Conservation (phyloP, 2,329 filamentous ascomycete genomes). For the Fusarium verticillioides region DNA sequence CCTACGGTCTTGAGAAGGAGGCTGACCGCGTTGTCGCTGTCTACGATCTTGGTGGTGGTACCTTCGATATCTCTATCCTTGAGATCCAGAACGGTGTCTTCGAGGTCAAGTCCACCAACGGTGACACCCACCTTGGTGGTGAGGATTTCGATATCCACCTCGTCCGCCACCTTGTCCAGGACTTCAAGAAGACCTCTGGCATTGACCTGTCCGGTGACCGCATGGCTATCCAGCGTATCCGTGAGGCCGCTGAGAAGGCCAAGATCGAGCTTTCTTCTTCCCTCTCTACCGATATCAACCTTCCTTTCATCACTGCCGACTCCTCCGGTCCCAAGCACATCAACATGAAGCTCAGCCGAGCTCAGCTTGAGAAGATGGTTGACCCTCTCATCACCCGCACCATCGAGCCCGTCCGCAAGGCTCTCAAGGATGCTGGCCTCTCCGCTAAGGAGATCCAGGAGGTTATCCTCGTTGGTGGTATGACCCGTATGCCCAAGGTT, state of each 20-base stretch:
- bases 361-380: conserved; percentile 93
- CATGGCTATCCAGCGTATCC: conserved; percentile 99
- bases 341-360: conserved; percentile 91
- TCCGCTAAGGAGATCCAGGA: conserved; percentile 95
- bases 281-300: conserved; percentile 95
- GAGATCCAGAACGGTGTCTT: conserved; percentile 98
- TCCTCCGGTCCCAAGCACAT: conserved; percentile 97
- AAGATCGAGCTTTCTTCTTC: conserved; percentile 99
- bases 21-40: conserved; percentile 90
- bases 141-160: conserved; percentile 97
- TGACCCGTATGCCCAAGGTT: conserved; percentile 99
- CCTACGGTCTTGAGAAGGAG: conserved; percentile 96
- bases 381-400: conserved; percentile 89
- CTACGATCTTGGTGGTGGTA: conserved; percentile 98
- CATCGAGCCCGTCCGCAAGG: conserved; percentile 94
- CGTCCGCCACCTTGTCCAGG: conserved; percentile 90
- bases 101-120: conserved; percentile 99
- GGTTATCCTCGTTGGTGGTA: conserved; percentile 97
- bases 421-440: conserved; percentile 93
- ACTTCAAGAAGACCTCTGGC: conserved; percentile 96
- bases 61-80: conserved; percentile 97
- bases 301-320: conserved; percentile 98
- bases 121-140: conserved; percentile 97
- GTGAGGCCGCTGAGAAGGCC: conserved; percentile 98
- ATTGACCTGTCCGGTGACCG: conserved; percentile 92